Percentiles rank a stretch among this genome's conserved stretches.
Evolutionary conservation across 2,329 filamentous ascomycete species (phyloP).

Genomic region (Phoma sp.): DNA sequence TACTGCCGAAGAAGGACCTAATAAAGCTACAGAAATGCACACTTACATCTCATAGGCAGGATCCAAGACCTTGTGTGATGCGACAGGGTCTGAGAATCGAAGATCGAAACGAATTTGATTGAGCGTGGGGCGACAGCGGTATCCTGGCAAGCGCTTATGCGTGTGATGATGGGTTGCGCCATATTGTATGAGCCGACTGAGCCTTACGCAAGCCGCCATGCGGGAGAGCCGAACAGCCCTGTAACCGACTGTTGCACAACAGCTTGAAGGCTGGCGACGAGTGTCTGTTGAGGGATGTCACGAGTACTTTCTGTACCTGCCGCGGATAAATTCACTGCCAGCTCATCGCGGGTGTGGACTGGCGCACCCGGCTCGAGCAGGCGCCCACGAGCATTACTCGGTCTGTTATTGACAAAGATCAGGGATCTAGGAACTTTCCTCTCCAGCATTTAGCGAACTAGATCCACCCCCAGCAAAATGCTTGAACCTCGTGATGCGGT

Average conservation of each 20-base stretch:
- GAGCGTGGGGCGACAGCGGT: conserved; percentile 13
- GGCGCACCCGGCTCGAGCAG: conserved; percentile 4
- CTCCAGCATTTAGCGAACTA: not conserved
- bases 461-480: not conserved
- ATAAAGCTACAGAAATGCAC: conserved; percentile 1
- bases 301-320: not conserved
- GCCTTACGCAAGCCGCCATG: conserved; percentile 11
- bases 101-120: conserved; percentile 7
- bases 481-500: not conserved
- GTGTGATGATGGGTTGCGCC: conserved; percentile 31
- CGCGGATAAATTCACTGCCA: not conserved
- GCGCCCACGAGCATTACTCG: not conserved
- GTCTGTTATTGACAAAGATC: not conserved
- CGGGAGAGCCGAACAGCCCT: conserved; percentile 16
- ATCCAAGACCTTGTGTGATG: conserved; percentile 3
- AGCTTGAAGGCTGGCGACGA: conserved; percentile 7
- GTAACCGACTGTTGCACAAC: conserved; percentile 28
- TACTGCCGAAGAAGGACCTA: conserved; percentile 1
- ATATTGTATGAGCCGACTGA: conserved; percentile 17
- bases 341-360: not conserved
- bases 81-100: conserved; percentile 4
- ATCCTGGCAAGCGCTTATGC: conserved; percentile 36
- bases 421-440: not conserved
- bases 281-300: conserved; percentile 13
- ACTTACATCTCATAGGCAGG: conserved; percentile 3